A percentile compares a stretch with the other conserved stretches of the same genome.
These are phyloP conservation scores for Talaromyces thailandensis DNA, from an alignment of 495 filamentous ascomycete genomes.

Conservation along the genomic window DNA sequence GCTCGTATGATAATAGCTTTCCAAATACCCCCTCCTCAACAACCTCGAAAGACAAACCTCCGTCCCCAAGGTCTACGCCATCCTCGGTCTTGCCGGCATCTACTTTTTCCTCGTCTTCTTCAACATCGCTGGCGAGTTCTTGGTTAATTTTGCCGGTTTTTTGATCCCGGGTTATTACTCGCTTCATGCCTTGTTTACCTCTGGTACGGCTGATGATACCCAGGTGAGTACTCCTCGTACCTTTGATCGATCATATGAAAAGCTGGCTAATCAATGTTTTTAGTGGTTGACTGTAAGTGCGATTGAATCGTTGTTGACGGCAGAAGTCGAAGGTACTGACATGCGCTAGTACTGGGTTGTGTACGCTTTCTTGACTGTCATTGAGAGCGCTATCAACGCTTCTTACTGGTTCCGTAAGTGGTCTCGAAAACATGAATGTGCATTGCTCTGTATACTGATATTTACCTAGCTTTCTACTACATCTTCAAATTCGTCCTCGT, in stretches of 20 bases:
- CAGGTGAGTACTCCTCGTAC: slow-evolving; percentile 47
- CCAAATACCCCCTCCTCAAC: slow-evolving; percentile 89
- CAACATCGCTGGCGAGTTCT: slow-evolving; percentile 94
- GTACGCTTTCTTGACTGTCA: slow-evolving; percentile 82
- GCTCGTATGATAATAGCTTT: slow-evolving; percentile 53
- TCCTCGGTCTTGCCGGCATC: slow-evolving; percentile 72
- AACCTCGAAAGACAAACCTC: slow-evolving; percentile 95
- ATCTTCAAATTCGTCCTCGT: slow-evolving; percentile 98
- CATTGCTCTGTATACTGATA: not conserved
- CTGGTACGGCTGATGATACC: slow-evolving; percentile 77
- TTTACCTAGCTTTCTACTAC: slow-evolving; percentile 79
- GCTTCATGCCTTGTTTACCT: slow-evolving; percentile 77
- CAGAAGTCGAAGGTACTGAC: not conserved
- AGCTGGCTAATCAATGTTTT: not conserved
- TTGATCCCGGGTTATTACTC: slow-evolving; percentile 94
- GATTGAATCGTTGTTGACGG: not conserved
- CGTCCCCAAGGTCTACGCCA: slow-evolving; percentile 90
- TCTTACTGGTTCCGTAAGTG: slow-evolving; percentile 94
- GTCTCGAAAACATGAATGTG: not conserved
- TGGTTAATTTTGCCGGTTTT: slow-evolving; percentile 95
- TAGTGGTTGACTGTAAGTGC: slow-evolving; percentile 50
- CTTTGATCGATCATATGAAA: not conserved
- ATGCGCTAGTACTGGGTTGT: slow-evolving; percentile 86
- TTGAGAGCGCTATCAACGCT: slow-evolving; percentile 88
- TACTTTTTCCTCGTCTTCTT: slow-evolving; percentile 99